Evolutionary conservation across 768 basidiomycete genomes (phyloP), one percentile per base, ranked within the genome.

Genomic region (Macrolepiota albuminosa): DNA sequence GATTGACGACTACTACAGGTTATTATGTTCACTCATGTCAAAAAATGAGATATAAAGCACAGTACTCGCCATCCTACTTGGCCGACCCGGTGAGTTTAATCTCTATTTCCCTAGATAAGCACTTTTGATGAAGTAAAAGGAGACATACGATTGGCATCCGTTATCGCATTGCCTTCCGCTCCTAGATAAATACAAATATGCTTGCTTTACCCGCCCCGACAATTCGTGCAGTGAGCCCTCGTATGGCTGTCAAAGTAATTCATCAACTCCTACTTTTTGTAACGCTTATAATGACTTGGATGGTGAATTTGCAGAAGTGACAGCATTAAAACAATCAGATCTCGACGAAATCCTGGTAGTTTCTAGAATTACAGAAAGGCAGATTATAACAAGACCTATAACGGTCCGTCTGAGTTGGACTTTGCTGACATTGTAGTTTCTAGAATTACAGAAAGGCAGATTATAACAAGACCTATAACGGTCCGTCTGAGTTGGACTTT

Each of bases 11-110:
- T 43, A 3, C 11, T 29, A 4, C 66, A 97, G 95, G 95, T 7
- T 98, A 85, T 71, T 98, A 98, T 71, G 89, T 98, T 42, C 83
- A 97, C 65, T 85, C 90, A 2, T 98, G 95, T 68, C 83, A 76
- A 54, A 99, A 99, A 73, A 98, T 98, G 97, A 80, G 81, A 57
- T 98, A 99, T 74, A 99, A 99, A 68, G 95, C 87, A 33, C 94
- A 97, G 57, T 99, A 95, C 65, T 71, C 78, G 0, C 96, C 96
- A 0, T 97, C 95, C 3, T 93, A 84, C 63, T 80, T 98, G 21
- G 81, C 84, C 13, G 95, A 98, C 72, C 94, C 95, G 8, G 91
- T 94, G 63, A 65, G 80, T 65, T 31, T 18, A n/a, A 47, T 49
- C 18, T 50, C 14, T 21, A 16, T 50, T 6, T 33, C 21, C 11